Evolutionary conservation across 345 rosid genomes (phyloP).

Genomic region (Citrus medica): DNA sequence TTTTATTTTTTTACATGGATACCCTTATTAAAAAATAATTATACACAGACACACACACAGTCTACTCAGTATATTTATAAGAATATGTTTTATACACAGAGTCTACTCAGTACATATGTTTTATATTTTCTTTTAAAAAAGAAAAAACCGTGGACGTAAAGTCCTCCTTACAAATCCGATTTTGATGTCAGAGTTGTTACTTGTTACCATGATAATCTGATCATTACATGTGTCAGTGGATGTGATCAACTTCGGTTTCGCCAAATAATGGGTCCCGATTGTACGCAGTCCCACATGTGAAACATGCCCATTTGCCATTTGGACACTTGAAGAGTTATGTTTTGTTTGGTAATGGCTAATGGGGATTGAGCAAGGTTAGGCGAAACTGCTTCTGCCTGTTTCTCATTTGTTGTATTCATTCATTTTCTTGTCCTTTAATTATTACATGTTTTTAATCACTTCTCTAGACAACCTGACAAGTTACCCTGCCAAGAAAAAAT

Average conservation of each 20-base stretch:
- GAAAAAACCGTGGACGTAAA: too few relatives aligned
- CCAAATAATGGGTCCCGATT: slow-evolving; percentile 8
- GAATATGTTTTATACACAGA: too few relatives aligned
- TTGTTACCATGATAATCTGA: neutral
- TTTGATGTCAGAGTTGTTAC: neutral
- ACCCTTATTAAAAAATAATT: too few relatives aligned
- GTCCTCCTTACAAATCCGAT: too few relatives aligned
- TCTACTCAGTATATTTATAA: too few relatives aligned
- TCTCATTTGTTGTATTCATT: neutral
- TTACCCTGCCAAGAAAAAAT: neutral
- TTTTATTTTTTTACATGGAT: too few relatives aligned
- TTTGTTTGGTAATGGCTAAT: neutral
- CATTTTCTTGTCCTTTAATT: neutral
- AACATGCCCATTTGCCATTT: neutral
- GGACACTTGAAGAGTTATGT: neutral
- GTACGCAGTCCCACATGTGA: neutral
- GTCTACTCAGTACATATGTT: too few relatives aligned
- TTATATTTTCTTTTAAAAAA: too few relatives aligned
- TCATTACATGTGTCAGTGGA: slow-evolving; percentile 11
- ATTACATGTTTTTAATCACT: too few relatives aligned
- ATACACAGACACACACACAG: too few relatives aligned
- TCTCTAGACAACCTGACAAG: too few relatives aligned
- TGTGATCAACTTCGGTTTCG: slow-evolving; percentile 31
- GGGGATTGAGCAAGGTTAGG: neutral
- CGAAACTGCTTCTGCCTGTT: neutral